Percentiles rank a stretch among this genome's conserved stretches.
phyloP scores from a whole-genome alignment of 2,329 filamentous ascomycete genomes.

The Aspergillus floridensis region DNA sequence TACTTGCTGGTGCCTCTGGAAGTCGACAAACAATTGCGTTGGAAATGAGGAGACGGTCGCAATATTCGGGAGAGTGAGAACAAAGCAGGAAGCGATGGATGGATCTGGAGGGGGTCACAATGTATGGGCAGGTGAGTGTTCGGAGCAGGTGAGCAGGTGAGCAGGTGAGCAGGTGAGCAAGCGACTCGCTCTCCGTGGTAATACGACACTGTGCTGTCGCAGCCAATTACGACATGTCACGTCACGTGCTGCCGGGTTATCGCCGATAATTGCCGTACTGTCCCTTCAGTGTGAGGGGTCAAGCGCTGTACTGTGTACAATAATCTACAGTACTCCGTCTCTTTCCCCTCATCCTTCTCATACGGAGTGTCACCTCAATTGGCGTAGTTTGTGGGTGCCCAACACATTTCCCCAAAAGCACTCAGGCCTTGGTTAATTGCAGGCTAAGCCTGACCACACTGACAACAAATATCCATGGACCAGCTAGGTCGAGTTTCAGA shows the following conservation, averaged over 20 bases:
- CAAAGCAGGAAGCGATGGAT: neutral
- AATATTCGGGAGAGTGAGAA: neutral
- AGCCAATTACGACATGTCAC: constrained; percentile 13
- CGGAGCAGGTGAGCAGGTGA: neutral
- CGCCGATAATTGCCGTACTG: neutral
- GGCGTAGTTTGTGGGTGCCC: neutral
- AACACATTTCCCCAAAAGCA: neutral
- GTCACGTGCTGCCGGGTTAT: constrained; percentile 9
- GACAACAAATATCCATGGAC: neutral
- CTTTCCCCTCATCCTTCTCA: too few species aligned
- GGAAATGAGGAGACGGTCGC: too few species aligned
- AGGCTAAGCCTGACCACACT: neutral
- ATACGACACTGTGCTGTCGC: neutral
- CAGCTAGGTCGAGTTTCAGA: neutral
- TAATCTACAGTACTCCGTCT: too few species aligned
- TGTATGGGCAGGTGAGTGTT: neutral
- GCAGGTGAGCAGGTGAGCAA: too few species aligned
- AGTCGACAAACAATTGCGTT: too few species aligned
- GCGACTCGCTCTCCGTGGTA: neutral
- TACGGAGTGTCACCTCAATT: too few species aligned
- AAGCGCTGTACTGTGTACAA: too few species aligned
- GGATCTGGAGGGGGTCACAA: neutral
- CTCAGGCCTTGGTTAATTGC: neutral
- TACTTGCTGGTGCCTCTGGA: neutral
- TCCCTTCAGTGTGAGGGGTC: neutral